phyloP scores from a whole-genome alignment of 495 filamentous ascomycete species.

The Aspergillus mulundensis region DNA sequence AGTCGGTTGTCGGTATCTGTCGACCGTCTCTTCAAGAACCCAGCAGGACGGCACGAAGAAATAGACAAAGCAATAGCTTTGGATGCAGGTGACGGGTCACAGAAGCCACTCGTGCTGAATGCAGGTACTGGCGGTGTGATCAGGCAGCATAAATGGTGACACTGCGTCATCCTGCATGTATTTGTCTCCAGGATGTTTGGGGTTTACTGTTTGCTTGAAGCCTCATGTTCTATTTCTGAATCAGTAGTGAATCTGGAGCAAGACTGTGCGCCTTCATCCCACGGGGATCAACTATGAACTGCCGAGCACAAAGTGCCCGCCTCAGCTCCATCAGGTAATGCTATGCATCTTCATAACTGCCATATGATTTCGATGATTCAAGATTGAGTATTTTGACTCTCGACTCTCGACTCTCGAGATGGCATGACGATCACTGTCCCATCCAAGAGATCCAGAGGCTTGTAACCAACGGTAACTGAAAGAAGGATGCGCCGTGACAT shows the following conservation, averaged over 20 bases:
- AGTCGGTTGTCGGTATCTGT: neutral
- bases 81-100: neutral
- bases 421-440: too few relatives aligned
- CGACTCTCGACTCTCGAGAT: too few relatives aligned
- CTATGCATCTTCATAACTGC: too few relatives aligned
- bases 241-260: neutral
- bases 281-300: too few relatives aligned
- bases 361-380: too few relatives aligned
- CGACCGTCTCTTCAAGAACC: neutral
- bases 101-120: slow-evolving; percentile 8
- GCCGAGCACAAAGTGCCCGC: too few relatives aligned
- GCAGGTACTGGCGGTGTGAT: slow-evolving; percentile 21
- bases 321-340: too few relatives aligned
- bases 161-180: slow-evolving; percentile 7
- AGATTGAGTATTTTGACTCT: too few relatives aligned
- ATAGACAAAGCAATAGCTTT: slow-evolving; percentile 2
- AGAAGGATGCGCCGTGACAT: neutral
- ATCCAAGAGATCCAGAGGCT: too few relatives aligned
- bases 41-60: neutral
- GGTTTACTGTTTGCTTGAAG: neutral
- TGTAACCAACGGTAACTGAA: neutral
- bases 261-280: too few relatives aligned
- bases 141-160: slow-evolving; percentile 5
- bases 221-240: neutral
- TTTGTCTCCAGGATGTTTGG: neutral